These are phyloP conservation scores for Sechiopsis laciniata DNA, from an alignment of 306 rosid species.

Conservation along the genomic window DNA sequence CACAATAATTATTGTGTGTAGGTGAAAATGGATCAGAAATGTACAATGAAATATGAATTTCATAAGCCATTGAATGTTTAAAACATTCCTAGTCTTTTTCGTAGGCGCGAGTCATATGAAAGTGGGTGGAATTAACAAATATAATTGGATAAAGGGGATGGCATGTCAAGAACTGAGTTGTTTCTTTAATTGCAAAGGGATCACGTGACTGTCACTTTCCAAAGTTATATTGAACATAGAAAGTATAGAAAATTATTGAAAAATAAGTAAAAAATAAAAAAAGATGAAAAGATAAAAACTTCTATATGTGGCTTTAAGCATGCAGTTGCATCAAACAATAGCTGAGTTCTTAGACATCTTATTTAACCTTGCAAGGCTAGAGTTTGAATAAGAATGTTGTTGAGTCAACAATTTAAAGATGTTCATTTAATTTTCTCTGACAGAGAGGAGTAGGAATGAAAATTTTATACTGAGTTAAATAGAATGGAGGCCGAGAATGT, in stretches of 20 bases:
- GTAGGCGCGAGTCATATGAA: neutral
- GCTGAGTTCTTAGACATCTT: no score
- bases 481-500: no score
- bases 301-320: neutral
- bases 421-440: no score
- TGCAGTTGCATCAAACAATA: neutral
- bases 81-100: slow-evolving; percentile 1
- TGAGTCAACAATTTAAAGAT: no score
- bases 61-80: neutral
- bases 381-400: no score
- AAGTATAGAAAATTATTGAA: neutral
- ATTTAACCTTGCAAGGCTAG: no score
- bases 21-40: neutral
- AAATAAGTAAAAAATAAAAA: no score
- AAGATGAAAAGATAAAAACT: neutral
- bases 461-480: no score
- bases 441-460: no score
- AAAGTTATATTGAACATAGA: neutral
- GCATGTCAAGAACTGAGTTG: neutral
- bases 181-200: no score
- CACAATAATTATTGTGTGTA: neutral
- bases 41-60: neutral
- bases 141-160: neutral
- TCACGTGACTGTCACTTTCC: neutral
- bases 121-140: slow-evolving; percentile 1